Conservation (phyloP, 1,284 basidiomycete genomes). For the Rhizopogon parksii region DNA sequence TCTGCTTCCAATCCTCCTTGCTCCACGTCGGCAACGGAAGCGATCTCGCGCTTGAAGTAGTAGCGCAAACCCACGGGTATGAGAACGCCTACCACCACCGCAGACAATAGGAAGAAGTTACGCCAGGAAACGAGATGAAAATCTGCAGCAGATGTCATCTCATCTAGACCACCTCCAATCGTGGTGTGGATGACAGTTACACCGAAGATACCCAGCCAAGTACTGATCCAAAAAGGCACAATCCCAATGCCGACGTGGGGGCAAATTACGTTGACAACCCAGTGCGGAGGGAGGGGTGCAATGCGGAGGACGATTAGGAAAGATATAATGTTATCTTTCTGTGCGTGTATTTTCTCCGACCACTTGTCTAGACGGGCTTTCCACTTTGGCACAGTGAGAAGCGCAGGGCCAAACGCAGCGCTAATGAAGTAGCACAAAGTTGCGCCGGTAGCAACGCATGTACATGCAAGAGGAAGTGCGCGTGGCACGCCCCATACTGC, state of each 20-base stretch:
- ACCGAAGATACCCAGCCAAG: constrained; percentile 87
- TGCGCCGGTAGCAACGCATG: constrained; percentile 87
- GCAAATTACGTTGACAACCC: constrained; percentile 91
- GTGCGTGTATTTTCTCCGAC: constrained; percentile 64
- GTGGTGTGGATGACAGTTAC: constrained; percentile 93
- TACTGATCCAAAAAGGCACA: constrained; percentile 84
- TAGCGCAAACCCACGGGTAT: constrained; percentile 86
- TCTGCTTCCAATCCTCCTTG: constrained; percentile 22
- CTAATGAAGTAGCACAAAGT: constrained; percentile 92
- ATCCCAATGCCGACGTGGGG: constrained; percentile 90
- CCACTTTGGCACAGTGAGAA: constrained; percentile 82
- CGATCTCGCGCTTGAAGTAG: constrained; percentile 55
- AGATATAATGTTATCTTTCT: constrained; percentile 75
- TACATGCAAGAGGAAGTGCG: constrained; percentile 86
- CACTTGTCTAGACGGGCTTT: constrained; percentile 76
- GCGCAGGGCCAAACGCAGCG: constrained; percentile 81
- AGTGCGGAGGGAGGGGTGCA: constrained; percentile 93
- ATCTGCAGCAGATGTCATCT: constrained; percentile 90
- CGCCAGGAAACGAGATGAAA: constrained; percentile 88
- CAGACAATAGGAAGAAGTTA: constrained; percentile 78
- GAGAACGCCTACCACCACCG: constrained; percentile 83
- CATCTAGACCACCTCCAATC: constrained; percentile 88
- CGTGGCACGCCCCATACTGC: constrained; percentile 92
- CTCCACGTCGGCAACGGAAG: constrained; percentile 41
- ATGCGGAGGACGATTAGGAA: constrained; percentile 93